These are phyloP conservation scores for Eucalyptus marginata DNA, from an alignment of 345 rosid species.

Conservation along the genomic window DNA sequence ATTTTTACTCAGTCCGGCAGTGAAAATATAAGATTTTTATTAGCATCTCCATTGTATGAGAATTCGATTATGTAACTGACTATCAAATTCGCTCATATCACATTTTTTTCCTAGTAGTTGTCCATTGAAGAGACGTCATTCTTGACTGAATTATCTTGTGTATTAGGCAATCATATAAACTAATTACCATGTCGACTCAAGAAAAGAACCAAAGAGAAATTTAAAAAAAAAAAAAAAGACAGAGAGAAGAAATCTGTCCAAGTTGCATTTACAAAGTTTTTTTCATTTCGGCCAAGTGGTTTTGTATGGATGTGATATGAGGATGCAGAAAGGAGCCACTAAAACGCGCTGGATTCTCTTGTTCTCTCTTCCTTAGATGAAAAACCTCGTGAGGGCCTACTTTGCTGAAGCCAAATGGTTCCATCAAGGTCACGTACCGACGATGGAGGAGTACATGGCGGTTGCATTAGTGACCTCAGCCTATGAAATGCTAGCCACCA, in stretches of 20 bases:
- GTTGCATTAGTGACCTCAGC: neutral
- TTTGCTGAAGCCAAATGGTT: slow-evolving; percentile 15
- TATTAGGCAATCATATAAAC: neutral
- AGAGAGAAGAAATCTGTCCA: neutral
- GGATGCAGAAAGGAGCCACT: neutral
- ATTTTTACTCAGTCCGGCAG: neutral
- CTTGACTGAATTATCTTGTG: neutral
- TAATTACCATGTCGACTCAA: neutral
- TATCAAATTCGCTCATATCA: too few relatives aligned
- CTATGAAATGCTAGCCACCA: neutral
- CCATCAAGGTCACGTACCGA: neutral
- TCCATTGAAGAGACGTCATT: neutral
- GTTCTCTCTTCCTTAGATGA: slow-evolving; percentile 8
- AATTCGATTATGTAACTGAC: neutral
- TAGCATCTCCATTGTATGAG: neutral
- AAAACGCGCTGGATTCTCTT: neutral
- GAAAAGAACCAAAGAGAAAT: neutral
- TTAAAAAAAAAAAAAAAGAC: too few relatives aligned
- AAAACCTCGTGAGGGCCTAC: neutral
- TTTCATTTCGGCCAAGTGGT: neutral
- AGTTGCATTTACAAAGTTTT: neutral
- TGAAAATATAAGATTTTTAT: too few relatives aligned
- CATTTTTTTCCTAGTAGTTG: neutral
- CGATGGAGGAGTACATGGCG: slow-evolving; percentile 10
- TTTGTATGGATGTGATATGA: neutral